Evolutionary conservation across 192 early-diverging fungal genomes (phyloP), one percentile per base, ranked within the genome.

Genomic region (Linnemannia hyalina): DNA sequence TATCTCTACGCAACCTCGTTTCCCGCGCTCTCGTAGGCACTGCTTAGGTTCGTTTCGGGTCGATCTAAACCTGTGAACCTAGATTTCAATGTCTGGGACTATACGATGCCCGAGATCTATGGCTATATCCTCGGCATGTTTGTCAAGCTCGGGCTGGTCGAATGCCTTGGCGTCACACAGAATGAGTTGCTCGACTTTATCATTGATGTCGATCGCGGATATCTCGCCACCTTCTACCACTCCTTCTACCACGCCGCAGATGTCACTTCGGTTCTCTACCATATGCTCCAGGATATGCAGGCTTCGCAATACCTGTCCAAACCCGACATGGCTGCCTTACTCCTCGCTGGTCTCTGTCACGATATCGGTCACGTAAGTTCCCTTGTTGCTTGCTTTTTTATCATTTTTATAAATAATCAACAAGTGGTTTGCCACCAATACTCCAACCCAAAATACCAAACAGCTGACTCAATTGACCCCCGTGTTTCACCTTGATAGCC

Each of bases 241-340:
- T 96, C 95, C 7, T 98, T 97, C 79, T 95, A 95, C 86, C 97
- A 98, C 76, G 97, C 97, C 16, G 92, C 96, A 1, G 97, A 98
- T 90, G 97, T 98, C 0, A 94, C 95, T 0, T 92, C 93, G 46
- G 95, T 97, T 76, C 90, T 97, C 9, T 96, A 93, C 85, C 95
- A 95, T 70, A 93, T 96, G 85, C 88, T 98, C 6, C 89, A 82
- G 32, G 93, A 95, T 36, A 90, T 96, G 82, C 92, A 89, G 47
- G 92, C 95, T 0, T 88, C 90, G 3, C 91, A 92, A 8, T 95
- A 95, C 70, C 80, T 97, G 13, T 91, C 93, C 16, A 80, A 90
- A 40, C 88, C 93, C 8, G 97, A 97, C 78, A 92, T 95, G 78
- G 94, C 95, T n/a, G 91, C 93, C 32, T 80, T 98, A 60, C 84